These are phyloP conservation scores for Dittrichia graveolens DNA, from an alignment of 129 eudicot genomes.

Conservation along the genomic window DNA sequence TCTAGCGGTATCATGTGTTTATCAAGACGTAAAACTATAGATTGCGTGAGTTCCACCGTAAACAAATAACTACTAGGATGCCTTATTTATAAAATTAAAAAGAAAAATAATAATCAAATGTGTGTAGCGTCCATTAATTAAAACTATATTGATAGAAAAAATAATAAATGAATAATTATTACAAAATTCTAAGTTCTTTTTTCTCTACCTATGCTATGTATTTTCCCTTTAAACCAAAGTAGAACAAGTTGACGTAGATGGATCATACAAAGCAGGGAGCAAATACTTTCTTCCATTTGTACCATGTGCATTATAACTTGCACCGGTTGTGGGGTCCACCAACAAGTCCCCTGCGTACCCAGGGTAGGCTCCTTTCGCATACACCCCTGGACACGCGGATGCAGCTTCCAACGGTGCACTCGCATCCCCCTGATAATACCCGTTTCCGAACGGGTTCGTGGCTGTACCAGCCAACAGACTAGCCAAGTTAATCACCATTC, in stretches of 20 bases:
- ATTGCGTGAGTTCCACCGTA: no score
- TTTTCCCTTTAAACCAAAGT: constrained; percentile 28
- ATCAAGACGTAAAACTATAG: no score
- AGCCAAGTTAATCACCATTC: constrained; percentile 46
- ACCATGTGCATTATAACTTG: constrained; percentile 50
- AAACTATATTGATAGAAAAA: not conserved
- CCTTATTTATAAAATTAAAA: no score
- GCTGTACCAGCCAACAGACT: constrained; percentile 44
- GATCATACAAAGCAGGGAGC: constrained; percentile 42
- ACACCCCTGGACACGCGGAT: constrained; percentile 48
- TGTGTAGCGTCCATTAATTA: no score
- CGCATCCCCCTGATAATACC: constrained; percentile 48
- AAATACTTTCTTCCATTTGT: constrained; percentile 38
- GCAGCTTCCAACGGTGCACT: constrained; percentile 48
- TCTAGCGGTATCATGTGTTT: no score
- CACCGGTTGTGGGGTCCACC: constrained; percentile 40
- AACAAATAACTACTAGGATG: no score
- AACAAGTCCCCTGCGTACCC: constrained; percentile 49
- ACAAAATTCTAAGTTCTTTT: constrained; percentile 2
- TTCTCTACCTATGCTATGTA: not conserved
- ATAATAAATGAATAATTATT: constrained; percentile 24
- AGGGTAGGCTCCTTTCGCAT: constrained; percentile 43
- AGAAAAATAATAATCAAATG: no score
- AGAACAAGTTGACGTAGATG: constrained; percentile 33
- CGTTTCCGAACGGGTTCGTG: constrained; percentile 50